These are phyloP conservation scores for Spergularia bocconei DNA, from an alignment of 148 eudicot species.

Conservation along the genomic window DNA sequence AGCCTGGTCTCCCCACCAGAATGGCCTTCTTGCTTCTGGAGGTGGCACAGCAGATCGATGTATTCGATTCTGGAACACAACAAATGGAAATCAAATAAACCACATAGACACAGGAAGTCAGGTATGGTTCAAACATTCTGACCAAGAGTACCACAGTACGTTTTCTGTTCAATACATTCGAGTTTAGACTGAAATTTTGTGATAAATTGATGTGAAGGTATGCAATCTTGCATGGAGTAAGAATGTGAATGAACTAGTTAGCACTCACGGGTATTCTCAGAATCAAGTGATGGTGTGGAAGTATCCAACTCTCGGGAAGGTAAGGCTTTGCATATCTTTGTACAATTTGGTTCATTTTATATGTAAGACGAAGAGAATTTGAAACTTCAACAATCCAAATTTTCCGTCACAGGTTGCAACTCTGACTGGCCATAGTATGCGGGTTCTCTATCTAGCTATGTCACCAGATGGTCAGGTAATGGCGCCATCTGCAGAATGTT, in stretches of 20 bases:
- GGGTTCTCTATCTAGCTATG: conserved; percentile 86
- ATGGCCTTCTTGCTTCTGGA: conserved; percentile 82
- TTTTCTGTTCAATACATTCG: neutral
- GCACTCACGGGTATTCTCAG: conserved; percentile 99
- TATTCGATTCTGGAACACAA: conserved; percentile 94
- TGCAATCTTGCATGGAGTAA: conserved; percentile 99
- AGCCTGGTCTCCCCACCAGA: conserved; percentile 97
- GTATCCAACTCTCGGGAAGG: conserved; percentile 88
- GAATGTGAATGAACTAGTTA: conserved; percentile 93
- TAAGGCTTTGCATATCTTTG: conserved; percentile 13
- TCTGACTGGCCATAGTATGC: conserved; percentile 86
- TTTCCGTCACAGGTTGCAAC: conserved; percentile 68
- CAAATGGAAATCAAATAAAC: conserved; percentile 80
- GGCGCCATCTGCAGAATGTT: conserved; percentile 3
- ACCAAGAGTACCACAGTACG: neutral
- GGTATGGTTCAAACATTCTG: conserved; percentile 33
- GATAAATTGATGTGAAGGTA: conserved; percentile 42
- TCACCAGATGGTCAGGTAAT: conserved; percentile 99
- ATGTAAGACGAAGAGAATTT: neutral
- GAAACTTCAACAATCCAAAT: neutral
- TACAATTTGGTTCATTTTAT: too few species aligned
- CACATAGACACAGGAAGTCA: conserved; percentile 92
- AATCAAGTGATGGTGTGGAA: conserved; percentile 99
- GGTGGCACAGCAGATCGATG: conserved; percentile 99
- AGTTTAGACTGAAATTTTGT: neutral